phyloP scores from a whole-genome alignment of 1,139 yeast species.

The Meyerozyma carpophila region DNA sequence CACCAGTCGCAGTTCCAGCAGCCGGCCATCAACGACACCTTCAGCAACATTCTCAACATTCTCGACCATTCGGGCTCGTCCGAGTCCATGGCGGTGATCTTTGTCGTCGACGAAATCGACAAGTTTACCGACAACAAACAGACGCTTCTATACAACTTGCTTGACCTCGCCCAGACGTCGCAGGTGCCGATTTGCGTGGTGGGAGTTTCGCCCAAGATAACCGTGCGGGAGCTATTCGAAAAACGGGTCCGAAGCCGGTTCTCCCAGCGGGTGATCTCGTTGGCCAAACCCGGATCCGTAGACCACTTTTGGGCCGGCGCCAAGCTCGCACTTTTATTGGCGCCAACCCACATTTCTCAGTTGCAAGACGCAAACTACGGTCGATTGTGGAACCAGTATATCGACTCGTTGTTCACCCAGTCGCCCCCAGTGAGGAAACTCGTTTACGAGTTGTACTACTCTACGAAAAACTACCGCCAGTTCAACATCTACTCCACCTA shows the following conservation, averaged over 20 bases:
- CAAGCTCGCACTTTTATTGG: slow-evolving; percentile 22
- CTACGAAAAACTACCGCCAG: slow-evolving; percentile 54
- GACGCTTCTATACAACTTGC: slow-evolving; percentile 76
- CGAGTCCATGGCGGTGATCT: slow-evolving; percentile 52
- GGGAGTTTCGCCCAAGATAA: slow-evolving; percentile 73
- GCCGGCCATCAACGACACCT: slow-evolving; percentile 36
- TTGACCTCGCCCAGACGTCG: slow-evolving; percentile 77
- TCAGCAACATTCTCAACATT: slow-evolving; percentile 32
- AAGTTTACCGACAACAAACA: slow-evolving; percentile 67
- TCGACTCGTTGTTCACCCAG: slow-evolving; percentile 22
- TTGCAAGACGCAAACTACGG: slow-evolving; percentile 22
- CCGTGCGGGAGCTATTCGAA: slow-evolving; percentile 75
- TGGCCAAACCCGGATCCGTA: slow-evolving; percentile 45
- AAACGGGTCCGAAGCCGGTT: slow-evolving; percentile 89
- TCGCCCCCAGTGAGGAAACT: slow-evolving; percentile 13
- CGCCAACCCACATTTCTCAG: slow-evolving; percentile 9
- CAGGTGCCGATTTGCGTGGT: slow-evolving; percentile 75
- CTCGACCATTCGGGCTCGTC: slow-evolving; percentile 19
- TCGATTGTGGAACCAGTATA: slow-evolving; percentile 45
- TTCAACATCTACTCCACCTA: slow-evolving; percentile 47
- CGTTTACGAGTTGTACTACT: slow-evolving; percentile 45
- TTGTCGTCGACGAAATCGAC: slow-evolving; percentile 83
- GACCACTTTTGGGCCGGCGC: slow-evolving; percentile 40
- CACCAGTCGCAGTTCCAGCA: slow-evolving; percentile 23
- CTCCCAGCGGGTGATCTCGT: slow-evolving; percentile 67